Base-by-base conservation (phyloP, 2,329 filamentous ascomycete species). In the Diaporthe destruens region DNA sequence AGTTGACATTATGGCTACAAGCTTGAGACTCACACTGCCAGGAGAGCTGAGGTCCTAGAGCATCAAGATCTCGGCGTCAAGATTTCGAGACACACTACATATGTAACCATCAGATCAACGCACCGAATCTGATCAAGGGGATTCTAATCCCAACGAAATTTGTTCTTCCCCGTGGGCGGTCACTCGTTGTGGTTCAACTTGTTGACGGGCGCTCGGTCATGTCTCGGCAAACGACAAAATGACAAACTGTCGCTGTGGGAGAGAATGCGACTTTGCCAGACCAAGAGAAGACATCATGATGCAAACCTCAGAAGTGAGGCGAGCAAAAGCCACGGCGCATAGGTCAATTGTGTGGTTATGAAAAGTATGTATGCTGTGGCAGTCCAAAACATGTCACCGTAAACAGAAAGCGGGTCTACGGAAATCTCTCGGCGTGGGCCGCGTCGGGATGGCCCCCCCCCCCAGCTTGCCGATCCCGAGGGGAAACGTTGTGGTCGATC, bases 401-500 rank as follows among this genome's bases (percentile, higher is more conserved):
- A n/a, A 23, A 12, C 11, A 20, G 25, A 34, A 51, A 12, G 20
- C 59, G 59, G 59, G 42, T 32, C 23, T 34, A 47, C 59, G 59
- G 59, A 47, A 47, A 36, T 34, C 20, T 20, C 59, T 49, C 42
- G 59, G 59, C 29, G 61, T 51, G 61, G 44, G 14, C 44, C 44
- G 44, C 29, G 12, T 51, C 47, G 61, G 61, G 29, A 65, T 36
- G 29, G n/a, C n/a, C n/a, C n/a, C n/a, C n/a, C n/a, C 14, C 6
- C 44, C 20, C 29, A 51, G 32, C 61, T 51, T 65, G 61, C 44
- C 44, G 44, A 65, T 20, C 47, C 44, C 20, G 29, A 12, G 32
- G 44, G n/a, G 44, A 23, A 39, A 36, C 12, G 25, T 47, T 51
- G 29, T 44, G 44, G 61, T 65, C 32, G 25, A 25, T 65, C 44